phyloP scores from a whole-genome alignment of 352 stramenopile species.

The Phytophthora cryptogea region DNA sequence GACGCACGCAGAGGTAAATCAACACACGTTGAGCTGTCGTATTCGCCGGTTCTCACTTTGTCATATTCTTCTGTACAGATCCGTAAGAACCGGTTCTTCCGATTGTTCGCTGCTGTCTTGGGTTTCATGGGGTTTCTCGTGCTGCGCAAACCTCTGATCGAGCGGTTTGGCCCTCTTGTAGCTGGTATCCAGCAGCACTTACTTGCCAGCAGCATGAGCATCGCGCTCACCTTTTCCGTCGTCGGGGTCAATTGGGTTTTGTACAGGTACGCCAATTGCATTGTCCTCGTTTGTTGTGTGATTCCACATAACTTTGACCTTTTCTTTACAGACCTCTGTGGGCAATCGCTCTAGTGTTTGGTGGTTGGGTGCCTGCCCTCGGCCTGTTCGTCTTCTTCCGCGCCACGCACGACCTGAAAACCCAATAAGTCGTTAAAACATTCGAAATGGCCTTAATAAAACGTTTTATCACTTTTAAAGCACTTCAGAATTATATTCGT shows the following conservation, averaged over 20 bases:
- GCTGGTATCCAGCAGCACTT: constrained; percentile 53
- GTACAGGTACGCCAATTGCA: constrained; percentile 37
- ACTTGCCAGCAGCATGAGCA: constrained; percentile 45
- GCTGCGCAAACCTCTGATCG: constrained; percentile 41
- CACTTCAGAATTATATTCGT: background rate
- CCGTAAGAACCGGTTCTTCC: constrained; percentile 66
- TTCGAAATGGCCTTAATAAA: too few species aligned
- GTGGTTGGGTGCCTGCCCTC: constrained; percentile 38
- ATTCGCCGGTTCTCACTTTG: background rate
- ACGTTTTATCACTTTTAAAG: too few species aligned
- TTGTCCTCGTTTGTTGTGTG: background rate
- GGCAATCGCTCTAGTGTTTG: constrained; percentile 35
- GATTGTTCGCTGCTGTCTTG: constrained; percentile 62
- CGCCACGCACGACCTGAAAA: constrained; percentile 35
- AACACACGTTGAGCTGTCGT: background rate
- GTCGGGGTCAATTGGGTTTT: constrained; percentile 55
- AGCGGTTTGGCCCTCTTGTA: constrained; percentile 35
- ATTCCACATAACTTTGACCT: background rate
- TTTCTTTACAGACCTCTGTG: constrained; percentile 48
- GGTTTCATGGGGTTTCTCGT: constrained; percentile 74
- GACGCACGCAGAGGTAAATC: constrained; percentile 42
- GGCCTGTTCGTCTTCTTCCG: constrained; percentile 35
- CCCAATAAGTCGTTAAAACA: constrained; percentile 25
- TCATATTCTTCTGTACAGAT: constrained; percentile 32
- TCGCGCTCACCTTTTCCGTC: constrained; percentile 55